phyloP scores from a whole-genome alignment of 805 yeast genomes.

The Suhomyces sp. region DNA sequence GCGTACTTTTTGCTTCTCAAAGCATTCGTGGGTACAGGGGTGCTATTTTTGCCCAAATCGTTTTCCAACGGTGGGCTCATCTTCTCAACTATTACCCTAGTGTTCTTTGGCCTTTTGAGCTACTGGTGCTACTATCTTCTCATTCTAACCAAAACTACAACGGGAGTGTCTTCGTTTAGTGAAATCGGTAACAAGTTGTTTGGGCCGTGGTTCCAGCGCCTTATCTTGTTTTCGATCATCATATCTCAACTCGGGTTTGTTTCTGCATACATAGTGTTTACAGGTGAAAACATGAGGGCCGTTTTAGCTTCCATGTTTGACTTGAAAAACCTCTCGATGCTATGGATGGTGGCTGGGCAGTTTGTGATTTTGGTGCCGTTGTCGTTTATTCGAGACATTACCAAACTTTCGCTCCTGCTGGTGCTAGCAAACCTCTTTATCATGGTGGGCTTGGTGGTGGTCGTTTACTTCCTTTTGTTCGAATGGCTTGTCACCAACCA shows the following conservation, averaged over 20 bases:
- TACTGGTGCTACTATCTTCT: conserved; percentile 75
- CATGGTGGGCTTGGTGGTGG: conserved; percentile 61
- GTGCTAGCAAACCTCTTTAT: conserved; percentile 70
- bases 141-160: conserved; percentile 53
- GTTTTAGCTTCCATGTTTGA: conserved; percentile 53
- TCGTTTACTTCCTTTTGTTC: conserved; percentile 50
- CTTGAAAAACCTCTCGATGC: conserved; percentile 31
- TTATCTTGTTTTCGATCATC: conserved; percentile 62
- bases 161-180: conserved; percentile 72
- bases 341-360: conserved; percentile 53
- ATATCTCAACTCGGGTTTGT: conserved; percentile 77
- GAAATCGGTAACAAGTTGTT: conserved; percentile 66
- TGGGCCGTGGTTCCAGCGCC: conserved; percentile 61
- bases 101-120: conserved; percentile 65
- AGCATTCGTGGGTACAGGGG: conserved; percentile 77
- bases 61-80: conserved; percentile 69
- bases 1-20: conserved; percentile 70
- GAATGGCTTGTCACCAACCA: conserved; percentile 44
- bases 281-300: conserved; percentile 68
- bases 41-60: conserved; percentile 65
- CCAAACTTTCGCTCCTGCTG: conserved; percentile 70
- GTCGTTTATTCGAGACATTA: conserved; percentile 70
- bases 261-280: conserved; percentile 77
- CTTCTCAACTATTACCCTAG: conserved; percentile 51
- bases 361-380: conserved; percentile 61